Base-by-base conservation (phyloP, 495 filamentous ascomycete species). In the Cryomyces antarcticus region DNA sequence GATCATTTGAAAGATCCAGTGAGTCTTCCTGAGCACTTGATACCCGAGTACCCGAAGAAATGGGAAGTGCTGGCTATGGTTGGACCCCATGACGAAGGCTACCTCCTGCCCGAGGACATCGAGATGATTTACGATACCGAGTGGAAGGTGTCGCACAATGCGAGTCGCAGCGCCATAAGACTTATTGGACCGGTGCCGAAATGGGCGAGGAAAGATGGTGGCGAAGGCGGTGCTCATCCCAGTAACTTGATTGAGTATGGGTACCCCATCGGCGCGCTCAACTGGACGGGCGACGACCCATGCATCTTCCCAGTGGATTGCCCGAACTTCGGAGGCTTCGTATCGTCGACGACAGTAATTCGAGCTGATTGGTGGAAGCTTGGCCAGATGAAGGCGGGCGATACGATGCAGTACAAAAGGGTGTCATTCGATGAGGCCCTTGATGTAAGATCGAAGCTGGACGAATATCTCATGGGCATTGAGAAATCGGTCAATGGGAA, bases 101-200 rank as follows among this genome's bases (percentile, higher is more conserved):
- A 68, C 44, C 52, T 78, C 29, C 53, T 56, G 1, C 46, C 62
- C 0, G 62, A 69, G 43, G 69, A 70, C 43, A 62, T 70, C 12
- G 57, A 70, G 9, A 75, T 70, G 59, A 52, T 76, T 1, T 78
- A 72, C 49, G 46, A 56, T 7, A 71, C 62, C 27, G 54, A 66
- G 33, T 75, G 71, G 71, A 66, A 66, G 37, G 55, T 77, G 1
- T 68, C 66, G 0, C 72, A 78, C 53, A 77, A 77, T 44, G 67
- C 70, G 24, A 67, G 66, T 10, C 54, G 73, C 47, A 66, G 64
- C 30, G 74, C 69, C 4, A 70, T 77, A 13, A 66, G 71, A 4
- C 60, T 77, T 0, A 52, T 71, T 27, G 73, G 73, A 4, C 71
- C 71, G 4, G 57, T 60, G 29, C 70, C 68, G 24, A 61, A 65